A percentile compares a stretch with the other conserved stretches of the same genome.
Conservation (phyloP, 345 rosid genomes). For the Ceriops zippeliana region DNA sequence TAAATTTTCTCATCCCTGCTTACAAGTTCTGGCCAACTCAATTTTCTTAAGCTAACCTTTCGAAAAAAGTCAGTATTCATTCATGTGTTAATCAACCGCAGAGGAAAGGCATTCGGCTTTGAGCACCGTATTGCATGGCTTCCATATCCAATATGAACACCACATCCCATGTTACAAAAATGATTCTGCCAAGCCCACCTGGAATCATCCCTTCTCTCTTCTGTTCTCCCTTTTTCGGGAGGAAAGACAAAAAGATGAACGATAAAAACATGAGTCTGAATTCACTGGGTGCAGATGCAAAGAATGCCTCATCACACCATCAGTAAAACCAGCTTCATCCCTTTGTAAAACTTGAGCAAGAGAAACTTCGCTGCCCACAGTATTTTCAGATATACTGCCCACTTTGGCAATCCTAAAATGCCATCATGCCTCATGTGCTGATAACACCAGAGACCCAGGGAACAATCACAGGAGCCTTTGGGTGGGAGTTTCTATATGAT, state of each 20-base stretch:
- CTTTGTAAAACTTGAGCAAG: neutral
- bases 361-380: neutral
- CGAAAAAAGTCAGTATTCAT: neutral
- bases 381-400: neutral
- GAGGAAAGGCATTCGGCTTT: neutral
- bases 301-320: neutral
- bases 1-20: conserved; percentile 1
- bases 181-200: neutral
- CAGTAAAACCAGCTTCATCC: conserved; percentile 8
- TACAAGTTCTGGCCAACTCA: neutral
- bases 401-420: neutral
- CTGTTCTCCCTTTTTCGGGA: conserved; percentile 9
- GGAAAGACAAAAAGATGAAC: neutral
- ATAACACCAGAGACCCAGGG: conserved; percentile 93
- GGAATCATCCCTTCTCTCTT: neutral
- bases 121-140: conserved; percentile 8
- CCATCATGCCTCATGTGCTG: conserved; percentile 34
- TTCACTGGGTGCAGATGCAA: neutral
- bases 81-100: conserved; percentile 4
- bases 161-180: conserved; percentile 16
- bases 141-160: conserved; percentile 5
- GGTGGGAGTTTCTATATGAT: conserved; percentile 70
- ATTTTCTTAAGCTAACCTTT: conserved; percentile 10
- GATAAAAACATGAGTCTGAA: neutral
- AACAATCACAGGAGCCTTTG: conserved; percentile 71